Conservation (phyloP, 768 basidiomycete species). For the Tulasnella calospora region DNA sequence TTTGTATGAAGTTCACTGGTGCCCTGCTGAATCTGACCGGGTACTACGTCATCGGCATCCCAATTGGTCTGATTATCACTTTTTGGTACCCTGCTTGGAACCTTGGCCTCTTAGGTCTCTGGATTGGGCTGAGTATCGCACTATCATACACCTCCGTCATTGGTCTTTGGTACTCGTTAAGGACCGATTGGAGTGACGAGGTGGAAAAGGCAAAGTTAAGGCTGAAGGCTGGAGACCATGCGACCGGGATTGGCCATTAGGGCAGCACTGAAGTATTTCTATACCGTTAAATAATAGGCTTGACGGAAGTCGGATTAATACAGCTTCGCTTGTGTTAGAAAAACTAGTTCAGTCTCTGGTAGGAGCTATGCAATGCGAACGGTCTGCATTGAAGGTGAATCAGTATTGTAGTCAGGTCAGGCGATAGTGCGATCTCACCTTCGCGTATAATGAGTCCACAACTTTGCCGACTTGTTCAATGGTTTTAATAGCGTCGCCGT, state of each 20-base stretch:
- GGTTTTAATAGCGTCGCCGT: conserved; percentile 83
- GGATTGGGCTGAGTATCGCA: conserved; percentile 74
- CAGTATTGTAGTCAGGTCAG: background rate
- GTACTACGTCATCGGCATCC: conserved; percentile 80
- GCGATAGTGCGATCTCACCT: conserved; percentile 40
- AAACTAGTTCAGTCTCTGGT: background rate
- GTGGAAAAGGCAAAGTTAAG: conserved; percentile 53
- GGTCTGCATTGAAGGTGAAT: background rate
- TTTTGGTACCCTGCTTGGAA: conserved; percentile 44
- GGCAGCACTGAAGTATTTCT: background rate
- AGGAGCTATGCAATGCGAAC: conserved; percentile 9
- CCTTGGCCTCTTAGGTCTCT: conserved; percentile 67
- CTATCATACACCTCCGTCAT: conserved; percentile 54
- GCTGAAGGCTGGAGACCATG: conserved; percentile 23
- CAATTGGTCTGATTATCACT: conserved; percentile 72
- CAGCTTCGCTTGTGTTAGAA: background rate
- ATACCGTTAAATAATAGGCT: background rate
- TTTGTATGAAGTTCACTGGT: conserved; percentile 51
- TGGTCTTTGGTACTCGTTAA: conserved; percentile 51
- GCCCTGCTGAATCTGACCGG: conserved; percentile 76
- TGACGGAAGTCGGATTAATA: background rate
- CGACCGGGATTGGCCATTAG: conserved; percentile 1
- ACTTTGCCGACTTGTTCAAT: conserved; percentile 87
- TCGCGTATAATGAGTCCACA: conserved; percentile 89
- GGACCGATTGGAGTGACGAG: conserved; percentile 65